Evolutionary conservation across 129 eudicot genomes (phyloP), one percentile per base, ranked within the genome.

Genomic region (Flaveria trinervia): DNA sequence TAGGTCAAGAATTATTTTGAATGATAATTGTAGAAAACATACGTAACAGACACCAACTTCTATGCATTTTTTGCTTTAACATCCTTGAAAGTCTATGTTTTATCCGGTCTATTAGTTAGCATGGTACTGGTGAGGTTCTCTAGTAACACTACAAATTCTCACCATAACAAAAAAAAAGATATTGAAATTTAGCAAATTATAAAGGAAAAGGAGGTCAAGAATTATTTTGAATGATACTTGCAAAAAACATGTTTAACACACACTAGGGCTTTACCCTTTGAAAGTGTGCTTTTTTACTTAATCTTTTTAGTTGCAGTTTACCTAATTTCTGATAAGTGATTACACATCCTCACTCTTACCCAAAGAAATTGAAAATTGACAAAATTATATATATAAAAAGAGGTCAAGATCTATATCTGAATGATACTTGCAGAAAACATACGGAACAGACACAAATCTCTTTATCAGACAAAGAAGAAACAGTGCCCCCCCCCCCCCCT

Each of bases 381-480:
- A 56, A 77, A 33, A 69, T 61, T 33, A 18, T 33, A 36, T 30
- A 46, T 5, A 20, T n/a, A 68, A 56, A 71, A 71, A 68, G 75
- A 43, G 74, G 55, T 41, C 33, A 66, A 61, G 55, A 74, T 50
- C 4, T 49, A 50, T 76, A 5, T 64, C 17, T 17, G 52, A 43
- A 52, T 43, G 26, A 68, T 57, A 16, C 45, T 78, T 78, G 41
- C 61, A 79, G 72, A 71, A 50, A 51, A 61, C 78, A 70, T 72
- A 30, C 41, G 28, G 25, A 71, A 71, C 45, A 71, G 78, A 72
- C 73, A 71, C 66, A 61, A 72, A 73, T 72, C 59, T 79, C 82
- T 79, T 79, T 79, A 72, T 79, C 83, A 79, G 83, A 79, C 78
- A 79, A 79, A 61, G 73, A 71, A 46, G 77, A 14, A 33, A 60